Base-by-base conservation (phyloP, 2,329 filamentous ascomycete genomes). In the Stagonosporopsis vannaccii region DNA sequence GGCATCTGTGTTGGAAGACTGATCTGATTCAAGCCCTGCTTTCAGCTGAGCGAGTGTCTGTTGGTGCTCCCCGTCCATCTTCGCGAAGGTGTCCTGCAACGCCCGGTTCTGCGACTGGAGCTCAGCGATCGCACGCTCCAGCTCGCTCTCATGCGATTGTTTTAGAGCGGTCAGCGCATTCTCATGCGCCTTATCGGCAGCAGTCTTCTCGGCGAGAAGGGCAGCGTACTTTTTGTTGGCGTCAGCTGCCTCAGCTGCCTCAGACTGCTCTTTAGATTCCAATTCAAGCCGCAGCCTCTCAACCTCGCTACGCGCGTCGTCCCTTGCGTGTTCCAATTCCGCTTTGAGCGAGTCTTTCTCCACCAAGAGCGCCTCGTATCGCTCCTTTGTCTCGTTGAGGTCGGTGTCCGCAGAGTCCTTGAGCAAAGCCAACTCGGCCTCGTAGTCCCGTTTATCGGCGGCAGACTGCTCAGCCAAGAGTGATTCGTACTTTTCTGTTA, bases 21-120 rank as follows among this genome's bases (percentile, higher is more conserved):
- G 67, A 0, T 69, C 66, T 7, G 69, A 62, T 30, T 66, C 63
- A 32, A 75, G 63, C 35, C 74, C 66, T 43, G 69, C 63, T 43
- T 67, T 62, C 11, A 74, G 47, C 17, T 72, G 52, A 19, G 66
- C 66, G 30, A 76, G 70, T 9, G 72, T 67, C 47, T 73, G 68
- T 32, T 61, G 58, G 41, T 74, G 71, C 44, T 73, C 69, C 53
- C 70, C 59, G 35, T 76, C 71, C 6, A 62, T 53, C 22, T 61
- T 59, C 0, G 66, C 30, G 23, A 73, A 54, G 37, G 64, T 63
- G 15, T 67, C 49, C 23, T 71, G 64, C 11, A 73, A 48, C 1
- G 25, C 32, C 19, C 69, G 59, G 36, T 67, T 66, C 37, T 73
- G 63, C 1, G 64, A 56, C 26, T 72, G 68, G 37, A 76, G 58